Evolutionary conservation across 1,284 basidiomycete species (phyloP), one percentile per base, ranked within the genome.

Genomic region (Ceraceosorus guamensis): DNA sequence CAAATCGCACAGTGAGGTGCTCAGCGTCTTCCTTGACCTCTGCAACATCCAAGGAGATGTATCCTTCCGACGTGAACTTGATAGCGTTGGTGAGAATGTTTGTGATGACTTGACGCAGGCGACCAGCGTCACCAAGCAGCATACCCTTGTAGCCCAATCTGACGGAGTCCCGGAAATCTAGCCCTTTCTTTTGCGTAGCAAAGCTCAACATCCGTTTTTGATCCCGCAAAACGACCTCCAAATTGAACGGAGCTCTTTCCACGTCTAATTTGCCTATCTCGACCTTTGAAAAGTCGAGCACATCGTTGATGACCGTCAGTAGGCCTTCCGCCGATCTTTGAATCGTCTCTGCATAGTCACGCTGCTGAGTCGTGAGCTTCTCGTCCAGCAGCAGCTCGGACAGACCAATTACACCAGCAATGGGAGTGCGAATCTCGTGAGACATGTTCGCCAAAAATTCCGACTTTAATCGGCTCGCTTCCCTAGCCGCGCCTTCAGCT

Each of bases 401-500:
- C 0, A 80, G 63, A 13, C 79, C 79, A 39, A 75, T 73, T 32
- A 76, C 69, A 54, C 68, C 67, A 63, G 78, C 73, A 3, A 79
- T 71, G 0, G 79, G 78, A 18, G 76, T 79, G 31, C 79, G 70
- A 14, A 80, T 76, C 66, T 80, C 79, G 65, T 80, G 79, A 35
- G 75, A 77, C 66, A 76, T 71, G 71, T 75, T 60, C 67, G 75
- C 53, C 67, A 79, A 35, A 68, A 75, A 61, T 67, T 76, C 55
- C 63, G 79, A 66, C 75, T 79, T 78, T 77, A 81, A 72, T 78
- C 79, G 60, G 78, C 79, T 73, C 76, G 80, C 77, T 78, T 80
- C 80, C 79, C 80, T 60, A 71, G 77, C 77, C 2, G 76, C 76
- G 0, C 68, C 70, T 55, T 78, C 77, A 14, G 72, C 70, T 3